Conservation (phyloP, 352 stramenopile species). For the Globisporangium spinosum region DNA sequence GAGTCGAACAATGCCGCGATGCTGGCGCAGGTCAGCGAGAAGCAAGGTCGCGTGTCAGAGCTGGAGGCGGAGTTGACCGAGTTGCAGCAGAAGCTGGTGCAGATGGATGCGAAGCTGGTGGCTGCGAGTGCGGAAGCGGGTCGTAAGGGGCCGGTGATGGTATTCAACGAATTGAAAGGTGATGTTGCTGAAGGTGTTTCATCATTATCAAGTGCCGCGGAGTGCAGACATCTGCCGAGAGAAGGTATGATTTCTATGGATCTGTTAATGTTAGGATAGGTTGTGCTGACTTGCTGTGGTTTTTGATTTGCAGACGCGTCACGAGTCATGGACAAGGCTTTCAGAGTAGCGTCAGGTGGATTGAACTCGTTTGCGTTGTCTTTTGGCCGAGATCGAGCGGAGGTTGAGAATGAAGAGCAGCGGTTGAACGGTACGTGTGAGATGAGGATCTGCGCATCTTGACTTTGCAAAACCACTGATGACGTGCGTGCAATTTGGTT, state of each 20-base stretch:
- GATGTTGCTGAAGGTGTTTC: too few relatives aligned
- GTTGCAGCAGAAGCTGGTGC: constrained; percentile 15
- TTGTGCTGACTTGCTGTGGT: not conserved
- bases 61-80: constrained; percentile 17
- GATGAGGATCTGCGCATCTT: not conserved
- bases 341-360: not conserved
- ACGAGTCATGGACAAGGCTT: too few relatives aligned
- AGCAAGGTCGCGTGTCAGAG: constrained; percentile 8
- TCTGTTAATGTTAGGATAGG: not conserved
- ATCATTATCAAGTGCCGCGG: too few relatives aligned
- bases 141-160: constrained; percentile 9
- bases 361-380: constrained; percentile 20
- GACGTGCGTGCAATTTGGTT: not conserved
- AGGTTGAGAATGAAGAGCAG: constrained; percentile 32
- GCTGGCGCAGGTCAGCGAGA: not conserved
- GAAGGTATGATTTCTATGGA: too few relatives aligned
- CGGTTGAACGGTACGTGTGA: constrained; percentile 29
- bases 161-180: too few relatives aligned
- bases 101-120: constrained; percentile 18
- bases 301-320: too few relatives aligned
- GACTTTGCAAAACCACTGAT: not conserved
- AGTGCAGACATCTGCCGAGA: too few relatives aligned
- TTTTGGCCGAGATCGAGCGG: constrained; percentile 25
- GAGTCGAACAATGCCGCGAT: constrained; percentile 17
- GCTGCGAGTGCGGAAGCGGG: constrained; percentile 17